Evolutionary conservation across 2,329 filamentous ascomycete genomes (phyloP), one percentile per base, ranked within the genome.

Genomic region (Talaromyces sp.): DNA sequence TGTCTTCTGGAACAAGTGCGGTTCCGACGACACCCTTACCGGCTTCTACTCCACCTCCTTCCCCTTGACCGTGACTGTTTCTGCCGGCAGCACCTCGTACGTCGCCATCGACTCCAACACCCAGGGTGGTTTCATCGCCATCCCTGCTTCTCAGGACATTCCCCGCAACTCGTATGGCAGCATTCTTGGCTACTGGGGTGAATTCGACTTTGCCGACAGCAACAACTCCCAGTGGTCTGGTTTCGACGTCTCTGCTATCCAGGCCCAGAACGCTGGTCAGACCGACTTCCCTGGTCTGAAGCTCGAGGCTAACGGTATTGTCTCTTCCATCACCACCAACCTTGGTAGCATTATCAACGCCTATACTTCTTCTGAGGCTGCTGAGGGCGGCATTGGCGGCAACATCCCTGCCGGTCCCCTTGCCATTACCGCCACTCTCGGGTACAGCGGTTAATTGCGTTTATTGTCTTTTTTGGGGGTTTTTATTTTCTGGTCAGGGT

Each of bases 201-300:
- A 77, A 61, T 75, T 76, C 57, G 69, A 72, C 66, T 74, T 77
- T 60, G 67, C 66, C 62, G 70, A 65, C 67, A 26, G 48, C 26
- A 56, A 61, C 57, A 76, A 75, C 67, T 41, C 67, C 35, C 64
- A 64, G 56, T 74, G 65, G 68, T 71, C 72, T 60, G 70, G 72
- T 63, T 77, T 72, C 67, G 75, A 77, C 55, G 74, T 76, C n/a
- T 77, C 75, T 53, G 69, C 68, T 59, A 77, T 77, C 61, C 65
- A 70, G 58, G 72, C 72, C 31, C 61, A 75, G 66, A 56, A 62
- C 26, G 65, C 68, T 60, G 58, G 61, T 17, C 17, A 66, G 38
- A 64, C 75, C 54, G 67, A 73, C 65, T 58, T 31, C 57, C 61
- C 54, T 35, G 74, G 74, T 56, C 75, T 77, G 72, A 66, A 67